Evolutionary conservation across 768 basidiomycete species (phyloP).

Genomic region (Phallus indusiatus): DNA sequence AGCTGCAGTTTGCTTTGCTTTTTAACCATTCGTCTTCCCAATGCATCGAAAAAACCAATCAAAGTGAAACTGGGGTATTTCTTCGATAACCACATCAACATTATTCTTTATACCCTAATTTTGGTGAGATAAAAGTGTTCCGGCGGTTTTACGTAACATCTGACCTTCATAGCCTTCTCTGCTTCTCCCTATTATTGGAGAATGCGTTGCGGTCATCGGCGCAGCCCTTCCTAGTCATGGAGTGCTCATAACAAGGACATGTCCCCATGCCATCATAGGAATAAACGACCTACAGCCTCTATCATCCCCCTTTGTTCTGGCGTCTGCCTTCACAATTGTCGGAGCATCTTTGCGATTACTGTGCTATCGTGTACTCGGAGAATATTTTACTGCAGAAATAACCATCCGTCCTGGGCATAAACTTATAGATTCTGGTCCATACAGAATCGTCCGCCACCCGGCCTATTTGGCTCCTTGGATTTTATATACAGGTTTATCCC

Average conservation of each 20-base stretch:
- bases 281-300: background rate
- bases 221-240: background rate
- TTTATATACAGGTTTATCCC: constrained; percentile 7
- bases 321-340: constrained; percentile 7
- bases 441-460: constrained; percentile 38
- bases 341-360: constrained; percentile 11
- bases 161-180: background rate
- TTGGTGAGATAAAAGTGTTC: background rate
- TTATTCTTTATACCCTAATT: background rate
- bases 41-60: background rate
- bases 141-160: background rate
- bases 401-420: constrained; percentile 39
- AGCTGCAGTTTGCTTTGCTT: background rate
- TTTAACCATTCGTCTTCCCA: background rate
- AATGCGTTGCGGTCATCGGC: background rate
- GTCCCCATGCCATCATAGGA: background rate
- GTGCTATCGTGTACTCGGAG: constrained; percentile 20
- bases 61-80: background rate
- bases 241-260: background rate
- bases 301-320: constrained; percentile 9
- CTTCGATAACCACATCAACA: background rate
- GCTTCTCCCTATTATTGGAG: background rate
- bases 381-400: constrained; percentile 22
- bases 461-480: constrained; percentile 34
- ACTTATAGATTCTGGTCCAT: constrained; percentile 41